Evolutionary conservation across 345 rosid species (phyloP).

Genomic region (Populus ilicifolia): DNA sequence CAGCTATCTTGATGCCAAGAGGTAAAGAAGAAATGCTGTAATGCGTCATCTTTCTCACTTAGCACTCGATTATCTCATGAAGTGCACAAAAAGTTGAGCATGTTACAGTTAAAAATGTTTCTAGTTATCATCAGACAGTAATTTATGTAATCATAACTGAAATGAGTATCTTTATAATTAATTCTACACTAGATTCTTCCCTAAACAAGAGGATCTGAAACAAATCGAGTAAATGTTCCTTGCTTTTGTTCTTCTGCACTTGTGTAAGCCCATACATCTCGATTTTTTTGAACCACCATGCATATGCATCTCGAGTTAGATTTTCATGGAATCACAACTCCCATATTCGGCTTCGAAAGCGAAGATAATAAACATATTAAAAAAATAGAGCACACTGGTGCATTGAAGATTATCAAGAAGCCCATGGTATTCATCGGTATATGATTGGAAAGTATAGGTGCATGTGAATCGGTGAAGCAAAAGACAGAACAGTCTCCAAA

Average conservation of each 20-base stretch:
- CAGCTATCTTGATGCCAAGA: not conserved
- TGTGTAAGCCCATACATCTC: not conserved
- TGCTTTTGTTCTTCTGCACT: not conserved
- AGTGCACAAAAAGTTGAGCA: not conserved
- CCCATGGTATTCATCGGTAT: slow-evolving; percentile 21
- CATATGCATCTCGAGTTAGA: not conserved
- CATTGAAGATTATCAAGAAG: slow-evolving; percentile 23
- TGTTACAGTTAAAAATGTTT: not conserved
- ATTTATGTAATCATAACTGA: not conserved
- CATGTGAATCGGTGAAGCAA: slow-evolving; percentile 13
- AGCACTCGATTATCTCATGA: not conserved
- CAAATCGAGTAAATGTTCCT: not conserved
- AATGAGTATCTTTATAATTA: not conserved
- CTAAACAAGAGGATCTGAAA: not conserved
- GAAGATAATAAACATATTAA: not conserved
- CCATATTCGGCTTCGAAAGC: slow-evolving; percentile 1
- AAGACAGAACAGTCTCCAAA: slow-evolving; percentile 18
- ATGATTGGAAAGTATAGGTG: slow-evolving; percentile 24
- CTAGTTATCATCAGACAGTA: not conserved
- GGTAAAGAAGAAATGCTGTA: not conserved
- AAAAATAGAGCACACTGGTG: slow-evolving; percentile 5
- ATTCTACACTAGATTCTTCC: not conserved
- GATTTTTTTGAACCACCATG: not conserved
- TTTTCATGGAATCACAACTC: not conserved
- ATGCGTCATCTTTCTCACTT: not conserved